These are phyloP conservation scores for Rubia tinctorum DNA, from an alignment of 305 asterid genomes.

Conservation along the genomic window DNA sequence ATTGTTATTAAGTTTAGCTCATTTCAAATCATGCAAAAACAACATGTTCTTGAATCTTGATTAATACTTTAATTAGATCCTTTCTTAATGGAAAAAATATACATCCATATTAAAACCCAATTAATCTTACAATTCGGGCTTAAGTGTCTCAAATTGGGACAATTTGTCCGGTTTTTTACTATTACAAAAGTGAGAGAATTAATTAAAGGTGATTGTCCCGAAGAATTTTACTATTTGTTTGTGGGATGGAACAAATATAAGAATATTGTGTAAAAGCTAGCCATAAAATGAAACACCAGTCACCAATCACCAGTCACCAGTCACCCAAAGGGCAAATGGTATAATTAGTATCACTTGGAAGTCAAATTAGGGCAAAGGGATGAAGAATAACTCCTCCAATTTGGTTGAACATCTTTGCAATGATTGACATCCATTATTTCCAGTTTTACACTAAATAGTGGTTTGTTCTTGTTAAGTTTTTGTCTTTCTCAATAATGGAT, in stretches of 20 bases:
- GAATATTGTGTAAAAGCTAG: conserved; percentile 4
- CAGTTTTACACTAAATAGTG: conserved; percentile 26
- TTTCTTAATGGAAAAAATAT: no score
- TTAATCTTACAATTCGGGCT: no score
- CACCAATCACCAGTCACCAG: neutral
- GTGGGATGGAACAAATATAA: conserved; percentile 5
- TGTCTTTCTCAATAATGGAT: conserved; percentile 17
- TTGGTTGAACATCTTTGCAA: conserved; percentile 3
- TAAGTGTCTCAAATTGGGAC: no score
- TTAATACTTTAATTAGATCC: no score
- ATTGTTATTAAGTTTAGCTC: no score
- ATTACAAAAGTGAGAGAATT: neutral
- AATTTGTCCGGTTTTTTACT: no score
- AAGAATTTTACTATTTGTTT: neutral
- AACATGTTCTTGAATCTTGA: no score
- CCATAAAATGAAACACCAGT: conserved; percentile 13
- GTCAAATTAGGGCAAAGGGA: conserved; percentile 5
- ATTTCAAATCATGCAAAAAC: no score
- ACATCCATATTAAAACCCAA: no score
- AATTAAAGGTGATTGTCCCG: neutral
- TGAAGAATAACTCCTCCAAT: neutral
- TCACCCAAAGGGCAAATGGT: neutral
- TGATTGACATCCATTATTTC: conserved; percentile 35
- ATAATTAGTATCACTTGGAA: neutral
- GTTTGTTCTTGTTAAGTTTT: conserved; percentile 10